Percentiles rank a stretch among this genome's conserved stretches.
Conservation (phyloP, 768 basidiomycete species). For the Lentinula raphanica region DNA sequence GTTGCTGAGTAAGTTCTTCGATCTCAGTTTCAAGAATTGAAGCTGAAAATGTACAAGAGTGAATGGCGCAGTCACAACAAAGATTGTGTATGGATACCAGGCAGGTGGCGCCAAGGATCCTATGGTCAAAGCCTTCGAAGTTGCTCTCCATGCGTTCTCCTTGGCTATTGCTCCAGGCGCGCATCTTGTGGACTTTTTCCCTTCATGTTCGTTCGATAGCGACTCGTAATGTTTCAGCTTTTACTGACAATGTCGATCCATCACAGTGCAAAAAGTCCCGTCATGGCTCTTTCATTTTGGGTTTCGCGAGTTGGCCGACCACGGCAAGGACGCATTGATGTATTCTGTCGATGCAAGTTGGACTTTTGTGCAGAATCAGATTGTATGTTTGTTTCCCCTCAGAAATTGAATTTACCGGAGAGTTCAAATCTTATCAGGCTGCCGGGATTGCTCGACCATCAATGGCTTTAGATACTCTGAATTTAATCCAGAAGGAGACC, state of each 20-base stretch:
- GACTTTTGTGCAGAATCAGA: conserved; percentile 1
- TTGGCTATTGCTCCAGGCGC: conserved; percentile 10
- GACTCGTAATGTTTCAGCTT: no score
- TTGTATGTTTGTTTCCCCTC: background rate
- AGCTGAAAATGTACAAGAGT: background rate
- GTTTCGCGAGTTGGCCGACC: conserved; percentile 23
- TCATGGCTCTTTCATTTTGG: conserved; percentile 17
- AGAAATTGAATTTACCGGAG: background rate
- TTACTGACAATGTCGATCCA: background rate
- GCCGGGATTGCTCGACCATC: background rate
- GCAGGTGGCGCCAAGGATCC: conserved; percentile 22
- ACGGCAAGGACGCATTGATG: background rate
- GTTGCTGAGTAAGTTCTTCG: background rate
- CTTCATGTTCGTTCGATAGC: conserved; percentile 17
- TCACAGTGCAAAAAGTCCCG: conserved; percentile 25
- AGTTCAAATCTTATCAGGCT: background rate
- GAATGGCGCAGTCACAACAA: conserved; percentile 13
- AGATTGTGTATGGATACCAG: conserved; percentile 27
- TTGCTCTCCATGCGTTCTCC: conserved; percentile 8
- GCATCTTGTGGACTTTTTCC: conserved; percentile 20
- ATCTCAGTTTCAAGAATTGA: no score
- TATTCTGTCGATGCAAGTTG: background rate
- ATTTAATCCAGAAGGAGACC: background rate
- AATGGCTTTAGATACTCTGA: background rate
- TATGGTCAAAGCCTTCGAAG: conserved; percentile 22